Evolutionary conservation across 1,284 basidiomycete genomes (phyloP), one percentile per base, ranked within the genome.

Genomic region (Cryptococcus maquisensis): DNA sequence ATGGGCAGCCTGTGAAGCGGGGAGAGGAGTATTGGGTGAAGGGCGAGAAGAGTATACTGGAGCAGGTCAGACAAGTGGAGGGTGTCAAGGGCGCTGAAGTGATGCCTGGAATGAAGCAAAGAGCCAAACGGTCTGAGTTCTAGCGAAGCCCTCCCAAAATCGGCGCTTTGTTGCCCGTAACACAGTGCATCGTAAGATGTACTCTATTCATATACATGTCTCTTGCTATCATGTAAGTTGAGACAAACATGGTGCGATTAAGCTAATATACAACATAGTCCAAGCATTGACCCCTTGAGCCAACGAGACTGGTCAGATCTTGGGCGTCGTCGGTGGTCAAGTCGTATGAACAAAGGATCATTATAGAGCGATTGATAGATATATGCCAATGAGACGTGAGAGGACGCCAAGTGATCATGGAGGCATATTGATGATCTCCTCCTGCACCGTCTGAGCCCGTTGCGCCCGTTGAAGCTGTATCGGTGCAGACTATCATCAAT

Each of bases 381-480:
- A 26, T n/a, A 20, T 20, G 28, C 18, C 23, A 28, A 26, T 18
- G 28, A 36, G 18, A n/a, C n/a, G 9, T n/a, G 26, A 47, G 36
- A 35, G n/a, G 20, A 10, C 35, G 3, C 28, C 28, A 32, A 32
- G 28, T 23, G 39, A 21, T 48, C 37, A 63, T 47, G 54, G 39
- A 23, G 59, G 55, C 45, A 67, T 40, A 47, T 54, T 64, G 8
- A 56, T 56, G 36, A 76, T 60, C 59, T 76, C 71, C 20, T 73
- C 69, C 50, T 66, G 64, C 18, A 77, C 74, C 12, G 65, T 65
- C 45, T 73, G 66, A 28, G 73, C 73, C n/a, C 75, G 59, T 55
- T 73, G 65, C 3, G 75, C 74, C 13, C 75, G 63, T 49, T 64
- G 56, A 7, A 73, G 49, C 54, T 74, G 71, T n/a, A 54, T 52